Percentiles rank a stretch among this genome's conserved stretches.
These are phyloP conservation scores for Solanum pimpinellifolium DNA, from an alignment of 257 asterid species.

Conservation along the genomic window DNA sequence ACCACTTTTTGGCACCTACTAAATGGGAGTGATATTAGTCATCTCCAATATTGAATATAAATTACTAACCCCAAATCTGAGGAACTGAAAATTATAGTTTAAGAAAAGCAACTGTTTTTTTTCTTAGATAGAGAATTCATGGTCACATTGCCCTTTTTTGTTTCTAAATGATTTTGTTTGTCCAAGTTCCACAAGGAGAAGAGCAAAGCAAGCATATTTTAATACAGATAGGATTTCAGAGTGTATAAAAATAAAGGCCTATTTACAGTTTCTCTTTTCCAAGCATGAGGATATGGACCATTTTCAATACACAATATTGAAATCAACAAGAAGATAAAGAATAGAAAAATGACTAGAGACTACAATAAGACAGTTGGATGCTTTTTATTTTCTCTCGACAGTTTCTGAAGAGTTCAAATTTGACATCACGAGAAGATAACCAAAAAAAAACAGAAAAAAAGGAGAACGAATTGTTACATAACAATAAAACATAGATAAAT, in stretches of 20 bases:
- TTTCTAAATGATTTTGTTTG: background rate
- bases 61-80: background rate
- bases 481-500: background rate
- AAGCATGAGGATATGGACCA: background rate
- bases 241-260: background rate
- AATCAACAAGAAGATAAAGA: background rate
- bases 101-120: background rate
- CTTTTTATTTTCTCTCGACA: background rate
- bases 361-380: background rate
- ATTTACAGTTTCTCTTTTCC: background rate
- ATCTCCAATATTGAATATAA: background rate
- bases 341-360: background rate
- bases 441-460: background rate
- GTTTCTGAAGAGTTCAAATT: background rate
- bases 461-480: background rate
- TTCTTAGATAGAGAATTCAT: background rate
- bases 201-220: background rate
- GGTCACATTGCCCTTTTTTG: background rate
- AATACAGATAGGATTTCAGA: background rate
- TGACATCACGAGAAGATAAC: background rate
- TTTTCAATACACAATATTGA: background rate
- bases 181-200: background rate
- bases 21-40: slow-evolving; percentile 1
- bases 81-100: background rate
- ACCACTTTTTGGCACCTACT: slow-evolving; percentile 72